Evolutionary conservation across 495 filamentous ascomycete species (phyloP), one percentile per base, ranked within the genome.

Genomic region (Cudoniella acicularis): DNA sequence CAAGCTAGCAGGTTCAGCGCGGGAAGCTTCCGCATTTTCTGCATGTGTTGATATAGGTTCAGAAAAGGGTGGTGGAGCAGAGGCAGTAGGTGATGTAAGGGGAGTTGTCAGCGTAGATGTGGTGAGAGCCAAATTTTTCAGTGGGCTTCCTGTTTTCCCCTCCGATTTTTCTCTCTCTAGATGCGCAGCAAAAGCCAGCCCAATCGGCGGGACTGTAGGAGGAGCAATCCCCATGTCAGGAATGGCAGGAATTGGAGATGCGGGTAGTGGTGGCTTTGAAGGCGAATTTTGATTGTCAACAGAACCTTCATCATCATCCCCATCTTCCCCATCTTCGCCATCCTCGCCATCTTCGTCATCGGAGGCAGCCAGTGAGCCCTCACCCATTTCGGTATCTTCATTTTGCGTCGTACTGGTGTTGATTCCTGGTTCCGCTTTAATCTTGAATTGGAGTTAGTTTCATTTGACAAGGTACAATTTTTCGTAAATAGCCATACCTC

Each of bases 321-420:
- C 77, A 40, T 87, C 86, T 0, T 82, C 77, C 8, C 76, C 70
- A 54, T 77, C 69, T 71, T 81, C 64, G 18, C 76, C 77, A 66
- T 72, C 79, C 65, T 81, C 71, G 54, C 86, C 84, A 40, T 82
- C 85, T 21, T 76, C 81, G 30, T 83, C 77, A 30, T 80, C 82
- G 67, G 75, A 81, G 75, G 50, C 76, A 70, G 56, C 70, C 69
- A 50, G 78, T 69, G 59, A 75, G 67, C 56, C 74, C 70, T 51
- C 71, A 58, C 54, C 64, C 72, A 26, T 66, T 82, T 71, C 63
- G 10, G 60, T 74, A 41, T 78, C 74, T 61, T 75, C 73, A 3
- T 67, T 67, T 36, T 71, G 70, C 24, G 48, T 56, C 45, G 56
- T 23, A n/a, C 8, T 23, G 23, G 48, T 50, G 23, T 23, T 25